A percentile compares a stretch with the other conserved stretches of the same genome.
Evolutionary conservation across 2,329 filamentous ascomycete species (phyloP).

Genomic region (Aphanocladium album): DNA sequence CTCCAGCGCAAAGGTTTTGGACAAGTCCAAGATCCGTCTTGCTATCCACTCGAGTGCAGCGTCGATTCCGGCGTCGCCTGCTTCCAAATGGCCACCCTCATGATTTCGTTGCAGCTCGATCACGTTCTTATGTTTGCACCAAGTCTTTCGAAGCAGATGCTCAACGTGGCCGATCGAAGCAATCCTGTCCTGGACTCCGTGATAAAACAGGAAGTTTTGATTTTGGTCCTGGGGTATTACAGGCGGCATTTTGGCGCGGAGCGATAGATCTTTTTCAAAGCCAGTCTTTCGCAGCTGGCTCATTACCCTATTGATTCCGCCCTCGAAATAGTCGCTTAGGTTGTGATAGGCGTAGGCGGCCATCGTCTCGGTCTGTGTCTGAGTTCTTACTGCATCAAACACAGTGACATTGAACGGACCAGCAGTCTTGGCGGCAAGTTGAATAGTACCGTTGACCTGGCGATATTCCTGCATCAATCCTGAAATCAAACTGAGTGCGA

Average conservation of each 20-base stretch:
- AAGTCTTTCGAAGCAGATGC: background rate
- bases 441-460: background rate
- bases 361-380: background rate
- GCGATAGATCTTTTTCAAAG: background rate
- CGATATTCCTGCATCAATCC: slow-evolving; percentile 22
- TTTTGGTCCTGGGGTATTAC: background rate
- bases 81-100: background rate
- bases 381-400: background rate
- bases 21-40: background rate
- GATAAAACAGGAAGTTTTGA: background rate
- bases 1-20: background rate
- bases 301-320: background rate
- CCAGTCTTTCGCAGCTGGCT: background rate
- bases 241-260: background rate
- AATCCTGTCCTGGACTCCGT: background rate
- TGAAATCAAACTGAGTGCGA: slow-evolving; percentile 18
- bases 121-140: background rate
- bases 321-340: slow-evolving; percentile 4
- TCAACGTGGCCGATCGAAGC: background rate
- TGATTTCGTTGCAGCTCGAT: background rate
- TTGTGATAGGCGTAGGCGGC: background rate
- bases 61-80: no score
- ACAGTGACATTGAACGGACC: background rate
- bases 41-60: background rate
- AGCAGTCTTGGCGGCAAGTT: background rate